A percentile compares a stretch with the other conserved stretches of the same genome.
phyloP scores from a whole-genome alignment of 2,329 filamentous ascomycete species.

The Paecilomyces dactylethromorphus region DNA sequence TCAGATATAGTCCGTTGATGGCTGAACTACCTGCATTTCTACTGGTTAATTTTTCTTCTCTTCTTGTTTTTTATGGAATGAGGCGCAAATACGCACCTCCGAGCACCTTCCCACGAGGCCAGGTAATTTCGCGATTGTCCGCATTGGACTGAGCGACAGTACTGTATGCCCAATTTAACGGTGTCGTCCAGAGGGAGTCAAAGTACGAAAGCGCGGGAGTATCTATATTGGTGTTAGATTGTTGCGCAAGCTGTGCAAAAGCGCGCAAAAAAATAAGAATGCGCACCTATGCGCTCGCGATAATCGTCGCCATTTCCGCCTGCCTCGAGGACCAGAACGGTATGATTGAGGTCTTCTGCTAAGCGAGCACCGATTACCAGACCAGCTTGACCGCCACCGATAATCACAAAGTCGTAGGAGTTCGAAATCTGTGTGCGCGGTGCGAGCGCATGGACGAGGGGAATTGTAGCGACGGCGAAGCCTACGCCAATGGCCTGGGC shows the following conservation, averaged over 20 bases:
- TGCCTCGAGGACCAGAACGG: constrained; percentile 26
- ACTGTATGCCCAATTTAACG: constrained; percentile 26
- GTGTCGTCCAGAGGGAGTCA: constrained; percentile 28
- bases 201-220: constrained; percentile 28
- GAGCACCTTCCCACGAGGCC: constrained; percentile 28
- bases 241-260: not conserved
- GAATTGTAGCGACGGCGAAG: constrained; percentile 10
- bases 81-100: constrained; percentile 17
- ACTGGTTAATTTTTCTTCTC: not conserved
- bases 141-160: constrained; percentile 22
- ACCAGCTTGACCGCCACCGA: constrained; percentile 52
- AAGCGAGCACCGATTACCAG: constrained; percentile 39
- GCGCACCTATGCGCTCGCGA: constrained; percentile 25
- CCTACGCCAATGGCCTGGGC: constrained; percentile 7
- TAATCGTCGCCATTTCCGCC: constrained; percentile 26
- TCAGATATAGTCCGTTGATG: constrained; percentile 30
- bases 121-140: constrained; percentile 21
- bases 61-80: not conserved
- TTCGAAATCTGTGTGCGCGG: constrained; percentile 20
- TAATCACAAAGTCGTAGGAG: constrained; percentile 33
- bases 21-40: constrained; percentile 22
- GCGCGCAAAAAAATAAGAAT: not conserved
- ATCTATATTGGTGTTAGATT: constrained; percentile 14
- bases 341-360: constrained; percentile 35
- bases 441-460: constrained; percentile 14